A percentile compares a stretch with the other conserved stretches of the same genome.
Evolutionary conservation across 345 rosid species (phyloP).

Genomic region (Eucalyptus polybractea): DNA sequence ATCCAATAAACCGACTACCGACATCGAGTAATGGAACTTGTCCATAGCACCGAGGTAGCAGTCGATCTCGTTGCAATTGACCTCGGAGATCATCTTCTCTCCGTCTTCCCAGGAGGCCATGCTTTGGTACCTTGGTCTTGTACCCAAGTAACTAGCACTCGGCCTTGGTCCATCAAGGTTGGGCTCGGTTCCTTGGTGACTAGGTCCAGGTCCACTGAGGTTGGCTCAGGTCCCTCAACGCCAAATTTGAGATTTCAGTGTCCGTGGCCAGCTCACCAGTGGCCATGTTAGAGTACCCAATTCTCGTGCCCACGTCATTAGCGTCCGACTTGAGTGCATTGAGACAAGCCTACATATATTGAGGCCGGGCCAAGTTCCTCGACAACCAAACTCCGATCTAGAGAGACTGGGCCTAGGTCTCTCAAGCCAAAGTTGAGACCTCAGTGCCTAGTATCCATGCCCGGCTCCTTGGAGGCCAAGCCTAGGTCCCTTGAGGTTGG

Average conservation of each 20-base stretch:
- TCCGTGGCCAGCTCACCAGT: fast-evolving
- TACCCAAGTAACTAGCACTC: not conserved
- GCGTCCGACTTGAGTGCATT: not conserved
- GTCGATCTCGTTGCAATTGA: conserved; percentile 56
- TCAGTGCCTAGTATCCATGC: not conserved
- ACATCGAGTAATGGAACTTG: conserved; percentile 49
- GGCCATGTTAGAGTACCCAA: not conserved
- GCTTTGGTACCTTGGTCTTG: not conserved
- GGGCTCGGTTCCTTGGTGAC: not conserved
- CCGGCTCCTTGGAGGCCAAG: not conserved
- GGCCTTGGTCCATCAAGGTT: not conserved
- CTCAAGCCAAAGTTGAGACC: not conserved
- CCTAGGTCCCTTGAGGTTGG: not conserved
- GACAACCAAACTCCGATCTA: not conserved
- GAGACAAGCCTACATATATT: not conserved
- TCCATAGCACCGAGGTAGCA: conserved; percentile 65
- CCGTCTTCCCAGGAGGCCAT: conserved; percentile 56
- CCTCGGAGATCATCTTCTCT: conserved; percentile 74
- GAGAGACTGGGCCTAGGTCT: not conserved
- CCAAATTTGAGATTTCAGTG: not conserved
- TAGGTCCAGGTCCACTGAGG: not conserved
- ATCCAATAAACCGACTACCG: conserved; percentile 18
- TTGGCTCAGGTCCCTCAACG: not conserved
- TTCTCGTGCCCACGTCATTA: not conserved
- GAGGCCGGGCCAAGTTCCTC: not conserved